These are phyloP conservation scores for Rhizopogon rudus DNA, from an alignment of 768 basidiomycete genomes.

Conservation along the genomic window DNA sequence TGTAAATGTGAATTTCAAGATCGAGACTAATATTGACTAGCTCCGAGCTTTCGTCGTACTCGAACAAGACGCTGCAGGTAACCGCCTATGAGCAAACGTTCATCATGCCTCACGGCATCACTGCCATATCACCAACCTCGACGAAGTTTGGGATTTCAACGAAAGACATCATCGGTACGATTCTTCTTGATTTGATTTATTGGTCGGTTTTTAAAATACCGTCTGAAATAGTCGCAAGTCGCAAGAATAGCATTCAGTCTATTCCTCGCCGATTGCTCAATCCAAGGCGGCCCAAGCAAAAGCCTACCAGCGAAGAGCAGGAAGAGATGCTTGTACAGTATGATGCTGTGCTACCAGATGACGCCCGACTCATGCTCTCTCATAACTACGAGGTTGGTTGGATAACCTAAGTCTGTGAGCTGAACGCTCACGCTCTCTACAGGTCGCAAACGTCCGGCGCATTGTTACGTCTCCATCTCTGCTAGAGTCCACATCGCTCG, in stretches of 20 bases:
- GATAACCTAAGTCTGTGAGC: slow-evolving; percentile 13
- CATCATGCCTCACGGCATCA: slow-evolving; percentile 63
- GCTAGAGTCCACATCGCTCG: slow-evolving; percentile 87
- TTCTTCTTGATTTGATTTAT: background rate
- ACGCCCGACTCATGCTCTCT: slow-evolving; percentile 53
- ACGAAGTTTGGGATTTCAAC: slow-evolving; percentile 87
- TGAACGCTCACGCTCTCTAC: slow-evolving; percentile 1
- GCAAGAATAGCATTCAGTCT: slow-evolving; percentile 66
- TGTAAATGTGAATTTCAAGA: slow-evolving; percentile 13
- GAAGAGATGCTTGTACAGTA: slow-evolving; percentile 88
- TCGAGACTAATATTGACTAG: slow-evolving; percentile 23
- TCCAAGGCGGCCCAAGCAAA: slow-evolving; percentile 76
- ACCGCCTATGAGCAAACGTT: slow-evolving; percentile 66
- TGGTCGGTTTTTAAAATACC: background rate
- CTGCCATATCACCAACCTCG: slow-evolving; percentile 65
- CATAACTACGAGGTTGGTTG: slow-evolving; percentile 48
- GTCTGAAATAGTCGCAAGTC: slow-evolving; percentile 60
- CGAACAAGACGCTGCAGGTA: slow-evolving; percentile 47
- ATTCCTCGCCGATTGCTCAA: slow-evolving; percentile 73
- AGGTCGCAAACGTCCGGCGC: slow-evolving; percentile 65
- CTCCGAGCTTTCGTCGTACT: slow-evolving; percentile 50
- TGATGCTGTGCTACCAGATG: slow-evolving; percentile 72
- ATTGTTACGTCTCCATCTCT: slow-evolving; percentile 80
- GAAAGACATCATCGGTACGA: slow-evolving; percentile 81
- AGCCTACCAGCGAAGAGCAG: slow-evolving; percentile 69